These are phyloP conservation scores for Evernia prunastri DNA, from an alignment of 495 filamentous ascomycete species.

Conservation along the genomic window DNA sequence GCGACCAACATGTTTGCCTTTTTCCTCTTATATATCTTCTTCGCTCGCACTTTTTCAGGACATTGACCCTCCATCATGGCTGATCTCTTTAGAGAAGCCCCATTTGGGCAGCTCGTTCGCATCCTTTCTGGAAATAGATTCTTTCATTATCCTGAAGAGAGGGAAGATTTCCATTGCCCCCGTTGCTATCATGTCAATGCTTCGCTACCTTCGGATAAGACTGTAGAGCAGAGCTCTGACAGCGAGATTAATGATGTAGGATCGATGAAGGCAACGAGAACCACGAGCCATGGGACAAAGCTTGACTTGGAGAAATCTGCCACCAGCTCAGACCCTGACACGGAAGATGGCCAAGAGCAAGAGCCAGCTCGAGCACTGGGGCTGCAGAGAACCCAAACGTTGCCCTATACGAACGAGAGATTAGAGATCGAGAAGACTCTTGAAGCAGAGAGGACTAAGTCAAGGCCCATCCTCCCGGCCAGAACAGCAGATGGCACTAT, in stretches of 20 bases:
- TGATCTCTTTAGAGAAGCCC: constrained; percentile 21
- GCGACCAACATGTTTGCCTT: neutral
- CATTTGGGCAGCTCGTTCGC: constrained; percentile 33
- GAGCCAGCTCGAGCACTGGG: constrained; percentile 10
- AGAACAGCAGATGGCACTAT: constrained; percentile 19
- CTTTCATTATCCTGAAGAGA: constrained; percentile 30
- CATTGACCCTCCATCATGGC: constrained; percentile 12
- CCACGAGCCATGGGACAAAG: constrained; percentile 5
- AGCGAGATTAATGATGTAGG: neutral
- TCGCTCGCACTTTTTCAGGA: neutral
- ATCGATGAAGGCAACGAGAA: neutral
- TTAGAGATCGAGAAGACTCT: constrained; percentile 24
- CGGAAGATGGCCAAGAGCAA: constrained; percentile 22
- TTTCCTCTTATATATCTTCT: too few species aligned
- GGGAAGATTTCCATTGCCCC: constrained; percentile 22
- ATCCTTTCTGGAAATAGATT: constrained; percentile 24
- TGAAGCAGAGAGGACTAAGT: neutral
- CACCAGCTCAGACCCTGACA: constrained; percentile 24
- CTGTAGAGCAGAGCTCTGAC: constrained; percentile 25
- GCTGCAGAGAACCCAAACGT: constrained; percentile 12
- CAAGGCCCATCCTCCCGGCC: constrained; percentile 6
- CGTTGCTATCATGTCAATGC: neutral
- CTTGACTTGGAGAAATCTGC: constrained; percentile 23
- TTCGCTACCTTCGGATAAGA: constrained; percentile 1
- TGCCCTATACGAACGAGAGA: constrained; percentile 7